phyloP scores from a whole-genome alignment of 78 protist genomes.

The Emiliania huxleyi region DNA sequence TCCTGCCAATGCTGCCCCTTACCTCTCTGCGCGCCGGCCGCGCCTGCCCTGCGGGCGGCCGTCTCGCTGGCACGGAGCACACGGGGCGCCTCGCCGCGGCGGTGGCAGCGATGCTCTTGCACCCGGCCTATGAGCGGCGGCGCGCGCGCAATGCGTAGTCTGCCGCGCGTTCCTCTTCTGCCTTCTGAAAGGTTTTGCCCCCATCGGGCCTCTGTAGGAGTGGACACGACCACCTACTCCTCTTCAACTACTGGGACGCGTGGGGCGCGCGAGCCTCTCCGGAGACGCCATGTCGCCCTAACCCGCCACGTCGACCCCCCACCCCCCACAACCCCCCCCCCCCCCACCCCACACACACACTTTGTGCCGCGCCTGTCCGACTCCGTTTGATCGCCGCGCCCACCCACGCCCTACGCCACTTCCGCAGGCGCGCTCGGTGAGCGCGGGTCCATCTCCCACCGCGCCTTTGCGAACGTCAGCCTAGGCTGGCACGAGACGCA shows the following conservation, averaged over 20 bases:
- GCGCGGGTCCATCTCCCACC: neutral
- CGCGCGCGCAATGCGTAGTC: too few species aligned
- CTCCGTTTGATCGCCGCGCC: too few species aligned
- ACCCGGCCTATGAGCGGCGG: neutral
- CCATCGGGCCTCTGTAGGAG: too few species aligned
- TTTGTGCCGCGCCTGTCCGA: too few species aligned
- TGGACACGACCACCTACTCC: neutral
- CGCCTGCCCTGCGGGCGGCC: neutral
- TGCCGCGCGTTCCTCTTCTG: too few species aligned
- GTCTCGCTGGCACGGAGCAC: neutral
- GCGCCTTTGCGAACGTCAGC: neutral
- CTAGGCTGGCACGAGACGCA: neutral
- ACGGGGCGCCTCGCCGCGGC: neutral
- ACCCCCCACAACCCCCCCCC: too few species aligned
- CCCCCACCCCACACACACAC: too few species aligned
- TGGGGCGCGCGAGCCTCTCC: too few species aligned
- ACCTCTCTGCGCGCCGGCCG: neutral
- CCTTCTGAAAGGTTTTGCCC: too few species aligned
- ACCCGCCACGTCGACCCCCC: too few species aligned
- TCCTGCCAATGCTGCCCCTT: neutral
- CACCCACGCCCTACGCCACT: too few species aligned
- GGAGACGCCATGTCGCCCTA: too few species aligned
- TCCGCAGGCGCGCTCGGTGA: neutral
- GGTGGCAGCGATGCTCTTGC: neutral
- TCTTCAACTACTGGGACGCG: conserved; percentile 6